phyloP scores from a whole-genome alignment of 805 yeast species.

The Yarrowia porcina region DNA sequence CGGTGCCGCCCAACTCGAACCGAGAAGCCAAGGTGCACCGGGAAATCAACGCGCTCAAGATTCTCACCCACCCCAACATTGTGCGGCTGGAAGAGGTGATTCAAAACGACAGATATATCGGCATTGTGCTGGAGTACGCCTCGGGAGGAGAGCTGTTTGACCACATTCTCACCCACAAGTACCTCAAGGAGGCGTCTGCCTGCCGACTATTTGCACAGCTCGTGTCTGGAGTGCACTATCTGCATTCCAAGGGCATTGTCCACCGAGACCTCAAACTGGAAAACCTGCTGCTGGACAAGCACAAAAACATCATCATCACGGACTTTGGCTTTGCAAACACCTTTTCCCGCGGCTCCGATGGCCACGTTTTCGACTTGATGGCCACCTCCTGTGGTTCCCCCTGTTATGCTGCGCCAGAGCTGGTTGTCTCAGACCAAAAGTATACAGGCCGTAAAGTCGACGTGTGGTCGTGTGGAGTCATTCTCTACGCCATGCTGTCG shows the following conservation, averaged over 20 bases:
- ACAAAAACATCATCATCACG: constrained; percentile 78
- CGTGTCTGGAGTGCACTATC: constrained; percentile 87
- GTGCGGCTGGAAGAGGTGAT: constrained; percentile 87
- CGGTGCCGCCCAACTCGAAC: constrained; percentile 80
- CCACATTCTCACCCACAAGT: constrained; percentile 80
- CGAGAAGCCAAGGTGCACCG: constrained; percentile 86
- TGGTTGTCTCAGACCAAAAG: constrained; percentile 81
- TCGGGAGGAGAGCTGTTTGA: constrained; percentile 97
- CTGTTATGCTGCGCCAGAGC: constrained; percentile 97
- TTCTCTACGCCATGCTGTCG: constrained; percentile 92
- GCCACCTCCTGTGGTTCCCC: constrained; percentile 96
- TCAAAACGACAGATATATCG: constrained; percentile 91
- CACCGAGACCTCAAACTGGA: constrained; percentile 77
- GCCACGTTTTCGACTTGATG: constrained; percentile 60
- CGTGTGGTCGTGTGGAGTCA: constrained; percentile 96
- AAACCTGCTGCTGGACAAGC: constrained; percentile 73
- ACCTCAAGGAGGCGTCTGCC: constrained; percentile 82
- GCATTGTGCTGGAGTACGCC: constrained; percentile 94
- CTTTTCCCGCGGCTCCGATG: constrained; percentile 42
- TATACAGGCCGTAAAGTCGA: constrained; percentile 93
- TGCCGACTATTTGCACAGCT: constrained; percentile 88
- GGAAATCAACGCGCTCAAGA: constrained; percentile 82
- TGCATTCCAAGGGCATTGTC: constrained; percentile 76
- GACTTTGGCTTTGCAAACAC: constrained; percentile 96
- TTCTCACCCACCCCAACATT: constrained; percentile 86